phyloP scores from a whole-genome alignment of 805 yeast genomes.

The Candida sanyiensis region DNA sequence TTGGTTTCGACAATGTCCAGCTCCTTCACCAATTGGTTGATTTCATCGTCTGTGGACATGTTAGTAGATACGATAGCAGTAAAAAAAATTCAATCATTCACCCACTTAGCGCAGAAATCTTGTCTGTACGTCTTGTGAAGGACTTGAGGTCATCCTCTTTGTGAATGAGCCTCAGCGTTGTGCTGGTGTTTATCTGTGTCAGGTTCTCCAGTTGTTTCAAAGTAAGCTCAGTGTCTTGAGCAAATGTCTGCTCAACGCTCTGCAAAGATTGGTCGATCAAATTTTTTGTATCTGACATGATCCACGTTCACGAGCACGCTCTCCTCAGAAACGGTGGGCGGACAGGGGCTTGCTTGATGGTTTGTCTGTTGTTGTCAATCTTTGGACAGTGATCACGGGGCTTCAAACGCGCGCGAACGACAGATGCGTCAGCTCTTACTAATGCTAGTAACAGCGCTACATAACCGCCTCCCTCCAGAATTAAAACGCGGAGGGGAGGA shows the following conservation, averaged over 20 bases:
- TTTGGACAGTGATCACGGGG: too few species aligned
- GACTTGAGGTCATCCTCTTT: conserved; percentile 38
- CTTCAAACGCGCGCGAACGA: too few species aligned
- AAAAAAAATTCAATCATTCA: background rate
- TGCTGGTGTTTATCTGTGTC: conserved; percentile 53
- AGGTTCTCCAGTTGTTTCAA: conserved; percentile 41
- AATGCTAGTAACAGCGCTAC: too few species aligned
- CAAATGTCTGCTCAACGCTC: conserved; percentile 30
- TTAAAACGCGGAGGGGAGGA: too few species aligned
- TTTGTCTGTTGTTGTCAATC: too few species aligned
- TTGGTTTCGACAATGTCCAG: conserved; percentile 14
- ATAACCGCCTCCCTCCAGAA: too few species aligned
- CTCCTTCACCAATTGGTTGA: conserved; percentile 13
- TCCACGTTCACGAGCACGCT: too few species aligned
- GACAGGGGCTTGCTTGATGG: too few species aligned
- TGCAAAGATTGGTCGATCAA: conserved; percentile 26
- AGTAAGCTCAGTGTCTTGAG: conserved; percentile 34
- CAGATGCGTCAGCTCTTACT: too few species aligned
- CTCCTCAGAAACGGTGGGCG: too few species aligned
- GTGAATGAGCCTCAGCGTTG: conserved; percentile 44
- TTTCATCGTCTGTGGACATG: conserved; percentile 25
- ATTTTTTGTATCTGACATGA: conserved; percentile 16
- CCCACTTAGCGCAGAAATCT: conserved; percentile 18
- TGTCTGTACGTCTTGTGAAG: conserved; percentile 19
- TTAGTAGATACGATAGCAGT: background rate